phyloP scores from a whole-genome alignment of 2,329 filamentous ascomycete species.

The Cordyceps javanica region DNA sequence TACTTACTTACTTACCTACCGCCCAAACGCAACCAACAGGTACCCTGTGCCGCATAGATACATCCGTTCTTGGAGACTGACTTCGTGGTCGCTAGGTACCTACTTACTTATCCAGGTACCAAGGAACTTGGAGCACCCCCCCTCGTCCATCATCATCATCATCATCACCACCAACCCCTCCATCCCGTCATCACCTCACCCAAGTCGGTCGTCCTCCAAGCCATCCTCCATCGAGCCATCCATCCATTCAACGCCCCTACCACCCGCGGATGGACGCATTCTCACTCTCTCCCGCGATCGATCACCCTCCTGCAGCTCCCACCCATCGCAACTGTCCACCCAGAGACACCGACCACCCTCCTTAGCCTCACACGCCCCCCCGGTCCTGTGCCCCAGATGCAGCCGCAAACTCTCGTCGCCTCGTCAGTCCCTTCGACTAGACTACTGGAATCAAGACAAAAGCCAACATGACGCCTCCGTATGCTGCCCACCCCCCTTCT shows the following conservation, averaged over 20 bases:
- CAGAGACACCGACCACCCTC: background rate
- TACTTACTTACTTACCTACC: no score
- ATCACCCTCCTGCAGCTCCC: background rate
- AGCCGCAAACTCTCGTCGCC: background rate
- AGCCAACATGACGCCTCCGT: conserved; percentile 2
- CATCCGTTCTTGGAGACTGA: no score
- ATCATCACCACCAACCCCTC: background rate
- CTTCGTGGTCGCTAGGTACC: no score
- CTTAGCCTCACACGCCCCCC: background rate
- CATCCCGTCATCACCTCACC: background rate
- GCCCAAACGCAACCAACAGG: no score
- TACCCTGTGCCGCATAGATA: no score
- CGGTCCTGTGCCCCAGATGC: background rate
- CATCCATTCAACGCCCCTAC: background rate
- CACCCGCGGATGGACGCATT: background rate
- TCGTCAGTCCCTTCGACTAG: background rate
- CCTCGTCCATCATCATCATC: background rate
- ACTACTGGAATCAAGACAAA: background rate
- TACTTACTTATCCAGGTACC: no score
- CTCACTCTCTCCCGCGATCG: background rate
- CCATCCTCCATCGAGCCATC: background rate
- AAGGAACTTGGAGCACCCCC: no score
- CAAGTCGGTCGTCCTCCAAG: background rate
- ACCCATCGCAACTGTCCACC: background rate
- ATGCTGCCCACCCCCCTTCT: background rate